Evolutionary conservation across 225 moss, liverwort and hornwort genomes (phyloP).

Genomic region (Neckera pumila): DNA sequence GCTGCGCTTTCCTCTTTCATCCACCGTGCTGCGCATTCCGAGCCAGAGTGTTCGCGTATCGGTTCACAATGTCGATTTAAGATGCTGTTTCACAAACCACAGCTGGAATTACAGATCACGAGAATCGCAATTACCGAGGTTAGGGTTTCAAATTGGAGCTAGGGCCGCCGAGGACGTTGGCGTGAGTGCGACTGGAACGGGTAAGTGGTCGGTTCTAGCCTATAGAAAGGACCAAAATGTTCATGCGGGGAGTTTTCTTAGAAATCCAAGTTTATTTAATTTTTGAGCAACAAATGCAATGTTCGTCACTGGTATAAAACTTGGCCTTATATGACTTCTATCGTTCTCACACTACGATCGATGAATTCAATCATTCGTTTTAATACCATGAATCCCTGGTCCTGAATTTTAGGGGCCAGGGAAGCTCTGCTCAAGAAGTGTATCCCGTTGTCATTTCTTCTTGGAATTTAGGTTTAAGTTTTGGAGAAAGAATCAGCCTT

Average conservation of each 20-base stretch:
- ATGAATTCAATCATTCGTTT: neutral
- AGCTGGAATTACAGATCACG: neutral
- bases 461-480: neutral
- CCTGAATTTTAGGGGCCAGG: neutral
- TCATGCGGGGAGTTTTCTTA: neutral
- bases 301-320: neutral
- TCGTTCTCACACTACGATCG: too few species aligned
- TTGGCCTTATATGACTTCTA: neutral
- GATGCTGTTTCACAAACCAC: neutral
- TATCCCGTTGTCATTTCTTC: neutral
- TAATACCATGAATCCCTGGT: neutral
- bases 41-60: neutral
- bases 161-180: neutral
- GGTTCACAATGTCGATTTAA: neutral
- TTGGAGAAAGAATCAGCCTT: neutral
- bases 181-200: neutral
- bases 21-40: neutral
- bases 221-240: neutral
- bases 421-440: neutral
- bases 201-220: neutral
- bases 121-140: neutral
- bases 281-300: neutral
- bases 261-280: neutral
- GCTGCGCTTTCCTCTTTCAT: constrained; percentile 7
- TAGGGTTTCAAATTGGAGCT: neutral